Evolutionary conservation across 805 yeast species (phyloP).

Genomic region (Nakazawaea ernobii): DNA sequence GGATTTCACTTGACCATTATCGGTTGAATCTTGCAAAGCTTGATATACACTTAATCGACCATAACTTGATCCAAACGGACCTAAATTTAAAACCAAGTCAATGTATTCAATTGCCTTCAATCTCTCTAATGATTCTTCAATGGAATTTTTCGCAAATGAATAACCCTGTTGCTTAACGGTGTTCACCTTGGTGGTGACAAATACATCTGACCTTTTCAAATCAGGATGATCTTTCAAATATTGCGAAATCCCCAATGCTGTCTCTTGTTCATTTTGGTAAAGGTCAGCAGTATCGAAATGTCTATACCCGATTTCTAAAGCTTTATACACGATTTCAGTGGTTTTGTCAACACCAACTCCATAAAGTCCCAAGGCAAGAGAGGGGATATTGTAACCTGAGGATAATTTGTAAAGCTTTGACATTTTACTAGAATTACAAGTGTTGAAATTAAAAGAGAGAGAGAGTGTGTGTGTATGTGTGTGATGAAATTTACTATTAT

Average conservation of each 20-base stretch:
- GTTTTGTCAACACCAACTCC: slow-evolving; percentile 33
- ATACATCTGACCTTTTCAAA: slow-evolving; percentile 30
- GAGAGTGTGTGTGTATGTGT: too few relatives aligned
- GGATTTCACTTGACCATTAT: slow-evolving; percentile 36
- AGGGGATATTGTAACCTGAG: slow-evolving; percentile 52
- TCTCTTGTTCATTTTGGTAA: slow-evolving; percentile 64
- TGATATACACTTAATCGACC: slow-evolving; percentile 45
- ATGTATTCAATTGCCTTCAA: slow-evolving; percentile 44
- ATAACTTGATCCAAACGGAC: slow-evolving; percentile 39
- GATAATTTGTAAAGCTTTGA: slow-evolving; percentile 28
- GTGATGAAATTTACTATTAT: too few relatives aligned
- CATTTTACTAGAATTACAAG: too few relatives aligned
- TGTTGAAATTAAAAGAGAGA: too few relatives aligned
- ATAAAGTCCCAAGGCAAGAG: slow-evolving; percentile 53
- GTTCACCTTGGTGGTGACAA: slow-evolving; percentile 34
- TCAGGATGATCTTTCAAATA: slow-evolving; percentile 25
- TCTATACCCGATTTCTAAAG: slow-evolving; percentile 62
- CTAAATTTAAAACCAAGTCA: slow-evolving; percentile 49
- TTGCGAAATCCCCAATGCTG: slow-evolving; percentile 49
- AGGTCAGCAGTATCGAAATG: slow-evolving; percentile 67
- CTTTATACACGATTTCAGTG: slow-evolving; percentile 42
- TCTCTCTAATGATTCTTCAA: slow-evolving; percentile 35
- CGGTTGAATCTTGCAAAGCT: slow-evolving; percentile 52
- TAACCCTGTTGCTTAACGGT: slow-evolving; percentile 27
- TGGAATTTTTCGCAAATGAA: slow-evolving; percentile 33